Evolutionary conservation across 2,329 filamentous ascomycete species (phyloP).

Genomic region (Aspergillus neotritici): DNA sequence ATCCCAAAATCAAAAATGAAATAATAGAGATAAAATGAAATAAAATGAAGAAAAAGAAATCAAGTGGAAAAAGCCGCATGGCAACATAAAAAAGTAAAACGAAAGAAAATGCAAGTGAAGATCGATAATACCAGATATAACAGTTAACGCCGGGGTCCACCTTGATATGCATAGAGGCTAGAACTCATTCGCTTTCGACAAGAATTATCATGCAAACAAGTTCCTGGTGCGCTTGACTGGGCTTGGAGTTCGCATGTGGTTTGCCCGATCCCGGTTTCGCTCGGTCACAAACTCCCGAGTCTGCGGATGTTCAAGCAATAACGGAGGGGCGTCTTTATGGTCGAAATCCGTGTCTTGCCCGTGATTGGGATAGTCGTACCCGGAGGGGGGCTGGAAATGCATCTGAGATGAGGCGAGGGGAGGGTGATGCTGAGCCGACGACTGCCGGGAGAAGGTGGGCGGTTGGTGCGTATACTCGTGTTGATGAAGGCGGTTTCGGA

Average conservation of each 20-base stretch:
- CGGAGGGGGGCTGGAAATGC: constrained; percentile 23
- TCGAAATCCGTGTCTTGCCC: constrained; percentile 14
- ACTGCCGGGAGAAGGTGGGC: constrained; percentile 19
- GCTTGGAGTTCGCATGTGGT: constrained; percentile 34
- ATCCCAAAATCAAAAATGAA: too few relatives aligned
- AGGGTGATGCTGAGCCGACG: constrained; percentile 18
- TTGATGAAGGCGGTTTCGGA: constrained; percentile 36
- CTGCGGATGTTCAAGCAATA: constrained; percentile 28
- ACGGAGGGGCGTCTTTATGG: constrained; percentile 22
- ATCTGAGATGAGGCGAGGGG: constrained; percentile 19
- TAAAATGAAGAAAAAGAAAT: too few relatives aligned
- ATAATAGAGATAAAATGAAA: too few relatives aligned
- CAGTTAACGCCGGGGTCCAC: constrained; percentile 5
- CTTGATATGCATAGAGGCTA: constrained; percentile 10
- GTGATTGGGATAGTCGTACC: constrained; percentile 21
- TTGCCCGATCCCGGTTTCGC: constrained; percentile 26
- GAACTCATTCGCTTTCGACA: not conserved
- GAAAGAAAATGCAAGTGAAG: not conserved
- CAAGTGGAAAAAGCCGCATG: not conserved
- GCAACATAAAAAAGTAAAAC: not conserved
- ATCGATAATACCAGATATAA: not conserved
- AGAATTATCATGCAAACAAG: constrained; percentile 9
- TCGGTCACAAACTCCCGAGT: constrained; percentile 28
- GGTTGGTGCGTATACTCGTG: constrained; percentile 22
- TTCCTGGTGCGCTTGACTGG: constrained; percentile 28